Conservation (phyloP, 2,329 filamentous ascomycete genomes). For the Diaporthe citriasiana region DNA sequence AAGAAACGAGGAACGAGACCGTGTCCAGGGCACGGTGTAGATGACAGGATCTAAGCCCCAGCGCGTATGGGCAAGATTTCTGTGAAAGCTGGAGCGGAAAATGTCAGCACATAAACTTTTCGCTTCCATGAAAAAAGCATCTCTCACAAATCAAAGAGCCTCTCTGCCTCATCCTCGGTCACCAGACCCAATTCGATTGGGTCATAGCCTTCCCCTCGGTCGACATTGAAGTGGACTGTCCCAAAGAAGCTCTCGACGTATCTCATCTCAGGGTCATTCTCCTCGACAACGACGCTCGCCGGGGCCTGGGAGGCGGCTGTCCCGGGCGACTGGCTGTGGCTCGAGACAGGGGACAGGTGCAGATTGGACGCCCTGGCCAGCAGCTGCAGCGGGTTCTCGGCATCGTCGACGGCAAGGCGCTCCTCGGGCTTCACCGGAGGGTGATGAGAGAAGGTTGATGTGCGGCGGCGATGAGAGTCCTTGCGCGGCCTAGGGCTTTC, state of each 20-base stretch:
- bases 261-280: constrained; percentile 55
- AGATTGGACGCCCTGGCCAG: constrained; percentile 81
- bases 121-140: not conserved
- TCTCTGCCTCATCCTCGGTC: constrained; percentile 73
- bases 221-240: constrained; percentile 72
- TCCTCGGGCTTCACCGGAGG: constrained; percentile 57
- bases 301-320: constrained; percentile 41
- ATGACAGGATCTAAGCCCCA: constrained; percentile 80
- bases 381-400: constrained; percentile 81
- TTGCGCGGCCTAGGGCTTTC: constrained; percentile 47
- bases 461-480: constrained; percentile 33
- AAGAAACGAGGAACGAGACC: constrained; percentile 77
- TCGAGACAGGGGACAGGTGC: constrained; percentile 62
- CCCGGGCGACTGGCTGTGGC: constrained; percentile 42
- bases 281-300: constrained; percentile 45
- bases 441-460: constrained; percentile 46
- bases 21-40: constrained; percentile 76
- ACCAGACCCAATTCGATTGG: constrained; percentile 79
- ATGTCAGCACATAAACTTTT: constrained; percentile 12
- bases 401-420: constrained; percentile 76
- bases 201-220: constrained; percentile 75
- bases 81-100: constrained; percentile 69
- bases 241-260: constrained; percentile 77
- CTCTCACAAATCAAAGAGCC: constrained; percentile 74
- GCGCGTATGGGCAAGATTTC: constrained; percentile 78